These are phyloP conservation scores for Actinomucor elegans DNA, from an alignment of 371 early-diverging fungal genomes.

Conservation along the genomic window DNA sequence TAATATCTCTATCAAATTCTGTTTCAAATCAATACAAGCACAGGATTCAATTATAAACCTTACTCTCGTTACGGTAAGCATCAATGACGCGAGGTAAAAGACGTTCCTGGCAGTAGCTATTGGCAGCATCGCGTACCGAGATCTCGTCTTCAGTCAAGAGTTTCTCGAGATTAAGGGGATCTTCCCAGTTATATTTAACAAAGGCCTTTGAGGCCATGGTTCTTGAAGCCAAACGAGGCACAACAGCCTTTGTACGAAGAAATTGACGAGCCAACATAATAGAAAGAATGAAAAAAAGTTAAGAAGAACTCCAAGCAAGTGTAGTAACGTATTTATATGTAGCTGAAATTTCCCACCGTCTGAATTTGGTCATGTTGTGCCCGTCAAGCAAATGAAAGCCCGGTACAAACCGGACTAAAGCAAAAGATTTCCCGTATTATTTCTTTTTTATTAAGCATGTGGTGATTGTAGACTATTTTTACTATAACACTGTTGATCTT, in stretches of 20 bases:
- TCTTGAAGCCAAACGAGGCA: constrained; percentile 12
- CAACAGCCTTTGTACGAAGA: constrained; percentile 4
- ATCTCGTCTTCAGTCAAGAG: constrained; percentile 90
- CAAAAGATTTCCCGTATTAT: constrained; percentile 1
- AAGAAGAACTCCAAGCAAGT: too few relatives aligned
- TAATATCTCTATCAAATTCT: constrained; percentile 88
- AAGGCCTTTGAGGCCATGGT: constrained; percentile 58
- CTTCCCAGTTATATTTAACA: constrained; percentile 92
- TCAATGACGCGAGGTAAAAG: constrained; percentile 84
- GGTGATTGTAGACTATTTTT: background rate
- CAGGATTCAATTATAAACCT: too few relatives aligned
- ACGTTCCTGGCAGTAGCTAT: constrained; percentile 86
- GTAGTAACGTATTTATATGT: too few relatives aligned
- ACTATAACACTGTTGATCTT: background rate
- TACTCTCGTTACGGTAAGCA: constrained; percentile 89
- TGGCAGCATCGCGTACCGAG: constrained; percentile 83
- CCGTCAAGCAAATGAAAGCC: background rate
- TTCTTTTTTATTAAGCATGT: too few relatives aligned
- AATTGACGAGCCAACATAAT: constrained; percentile 17
- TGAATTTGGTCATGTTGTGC: too few relatives aligned
- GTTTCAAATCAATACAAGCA: too few relatives aligned
- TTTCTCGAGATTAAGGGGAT: constrained; percentile 84
- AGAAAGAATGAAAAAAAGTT: background rate
- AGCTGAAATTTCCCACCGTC: constrained; percentile 1
- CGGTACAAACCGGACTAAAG: background rate